Percentiles rank a stretch among this genome's conserved stretches.
phyloP scores from a whole-genome alignment of 2,329 filamentous ascomycete species.

The Pyrenophora tritici-repentis region DNA sequence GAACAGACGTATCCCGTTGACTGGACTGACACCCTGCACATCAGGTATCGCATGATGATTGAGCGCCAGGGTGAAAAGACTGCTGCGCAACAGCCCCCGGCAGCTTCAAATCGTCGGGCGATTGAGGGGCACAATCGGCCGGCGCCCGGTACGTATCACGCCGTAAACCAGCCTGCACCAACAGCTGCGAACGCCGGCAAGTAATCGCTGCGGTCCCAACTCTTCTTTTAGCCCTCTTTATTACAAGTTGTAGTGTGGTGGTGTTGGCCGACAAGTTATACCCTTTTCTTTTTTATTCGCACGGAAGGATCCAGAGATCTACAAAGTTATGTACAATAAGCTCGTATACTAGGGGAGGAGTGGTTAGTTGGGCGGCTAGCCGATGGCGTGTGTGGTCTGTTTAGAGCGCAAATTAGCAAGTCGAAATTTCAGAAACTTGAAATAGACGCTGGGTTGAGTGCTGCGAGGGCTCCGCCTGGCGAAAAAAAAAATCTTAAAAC shows the following conservation, averaged over 20 bases:
- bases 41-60: constrained; percentile 61
- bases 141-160: constrained; percentile 26
- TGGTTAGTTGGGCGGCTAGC: neutral
- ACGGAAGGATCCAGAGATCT: constrained; percentile 23
- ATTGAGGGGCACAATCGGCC: constrained; percentile 46
- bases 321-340: constrained; percentile 33
- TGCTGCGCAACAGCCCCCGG: constrained; percentile 30
- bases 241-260: constrained; percentile 22
- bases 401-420: constrained; percentile 19
- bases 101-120: constrained; percentile 31
- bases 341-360: constrained; percentile 3
- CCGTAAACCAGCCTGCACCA: constrained; percentile 39
- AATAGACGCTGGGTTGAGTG: constrained; percentile 14
- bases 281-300: constrained; percentile 37
- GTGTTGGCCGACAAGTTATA: constrained; percentile 37
- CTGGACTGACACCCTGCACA: constrained; percentile 63
- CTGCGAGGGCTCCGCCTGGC: neutral
- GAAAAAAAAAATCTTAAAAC: constrained; percentile 25
- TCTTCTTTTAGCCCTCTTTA: constrained; percentile 14
- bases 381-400: constrained; percentile 14
- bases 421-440: constrained; percentile 18
- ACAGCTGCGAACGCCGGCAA: constrained; percentile 19
- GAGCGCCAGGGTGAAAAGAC: constrained; percentile 50
- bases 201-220: constrained; percentile 7
- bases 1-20: constrained; percentile 76